phyloP scores from a whole-genome alignment of 2,329 filamentous ascomycete species.

The Epichloe sylvatica region DNA sequence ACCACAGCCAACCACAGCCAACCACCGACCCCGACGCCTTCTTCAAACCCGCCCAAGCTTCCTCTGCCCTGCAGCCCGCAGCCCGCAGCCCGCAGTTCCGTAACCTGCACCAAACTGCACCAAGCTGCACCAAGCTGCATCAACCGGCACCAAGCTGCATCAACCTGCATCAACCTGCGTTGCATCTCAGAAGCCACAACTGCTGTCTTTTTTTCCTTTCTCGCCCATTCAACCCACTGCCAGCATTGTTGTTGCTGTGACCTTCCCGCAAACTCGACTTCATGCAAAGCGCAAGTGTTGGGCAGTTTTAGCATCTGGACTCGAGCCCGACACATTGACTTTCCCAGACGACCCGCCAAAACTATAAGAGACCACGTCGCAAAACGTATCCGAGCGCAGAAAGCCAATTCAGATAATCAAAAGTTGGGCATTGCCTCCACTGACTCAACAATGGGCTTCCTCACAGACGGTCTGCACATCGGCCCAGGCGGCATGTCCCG shows the following conservation, averaged over 20 bases:
- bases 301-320: not conserved
- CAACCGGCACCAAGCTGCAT: not conserved
- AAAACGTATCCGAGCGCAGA: no score
- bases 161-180: not conserved
- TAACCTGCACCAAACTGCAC: no score
- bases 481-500: conserved; percentile 14
- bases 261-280: not conserved
- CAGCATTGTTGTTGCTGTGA: no score
- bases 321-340: not conserved
- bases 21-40: no score
- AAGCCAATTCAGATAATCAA: no score
- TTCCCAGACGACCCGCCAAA: no score
- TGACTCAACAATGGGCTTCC: conserved; percentile 17
- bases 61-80: not conserved
- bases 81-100: not conserved
- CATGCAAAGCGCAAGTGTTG: not conserved
- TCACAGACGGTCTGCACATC: conserved; percentile 15
- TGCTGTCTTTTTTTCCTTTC: not conserved
- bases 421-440: no score
- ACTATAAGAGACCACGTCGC: no score
- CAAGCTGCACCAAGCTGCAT: not conserved
- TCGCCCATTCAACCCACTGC: not conserved
- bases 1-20: not conserved
- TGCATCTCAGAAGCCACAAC: not conserved
- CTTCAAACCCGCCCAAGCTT: not conserved